Evolutionary conservation across 2,329 filamentous ascomycete genomes (phyloP).

Genomic region (Pseudocercospora ulei): DNA sequence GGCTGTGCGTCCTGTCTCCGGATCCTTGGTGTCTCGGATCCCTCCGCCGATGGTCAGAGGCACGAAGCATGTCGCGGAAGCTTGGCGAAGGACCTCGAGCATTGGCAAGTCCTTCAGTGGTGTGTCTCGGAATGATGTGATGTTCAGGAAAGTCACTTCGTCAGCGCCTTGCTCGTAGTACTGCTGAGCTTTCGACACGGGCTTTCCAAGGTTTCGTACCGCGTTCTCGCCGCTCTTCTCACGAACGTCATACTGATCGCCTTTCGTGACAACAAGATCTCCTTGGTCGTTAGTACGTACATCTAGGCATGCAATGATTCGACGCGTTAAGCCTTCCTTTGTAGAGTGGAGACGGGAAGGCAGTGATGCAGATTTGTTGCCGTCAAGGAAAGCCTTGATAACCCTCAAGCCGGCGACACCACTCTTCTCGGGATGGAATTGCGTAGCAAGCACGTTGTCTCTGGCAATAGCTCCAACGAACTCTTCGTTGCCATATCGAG

Average conservation of each 20-base stretch:
- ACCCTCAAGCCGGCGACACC: slow-evolving; percentile 78
- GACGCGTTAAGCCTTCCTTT: slow-evolving; percentile 68
- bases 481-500: slow-evolving; percentile 73
- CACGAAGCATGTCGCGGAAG: slow-evolving; percentile 87
- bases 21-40: slow-evolving; percentile 84
- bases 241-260: slow-evolving; percentile 95
- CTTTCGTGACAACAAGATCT: slow-evolving; percentile 94
- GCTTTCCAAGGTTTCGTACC: slow-evolving; percentile 91
- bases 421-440: slow-evolving; percentile 97
- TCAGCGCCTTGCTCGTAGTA: slow-evolving; percentile 97
- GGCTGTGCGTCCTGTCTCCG: slow-evolving; percentile 67
- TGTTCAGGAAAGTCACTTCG: slow-evolving; percentile 96
- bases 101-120: slow-evolving; percentile 87
- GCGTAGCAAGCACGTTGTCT: slow-evolving; percentile 78
- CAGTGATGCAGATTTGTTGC: slow-evolving; percentile 51
- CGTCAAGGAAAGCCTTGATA: slow-evolving; percentile 75
- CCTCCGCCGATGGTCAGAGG: slow-evolving; percentile 92
- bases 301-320: slow-evolving; percentile 91
- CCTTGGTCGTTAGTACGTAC: slow-evolving; percentile 89
- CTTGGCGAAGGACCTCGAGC: slow-evolving; percentile 81
- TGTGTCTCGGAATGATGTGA: slow-evolving; percentile 93
- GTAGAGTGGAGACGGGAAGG: slow-evolving; percentile 33
- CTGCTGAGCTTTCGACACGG: slow-evolving; percentile 81
- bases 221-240: slow-evolving; percentile 60
- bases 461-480: slow-evolving; percentile 86